These are phyloP conservation scores for Sphenostylis stenocarpa DNA, from an alignment of 306 rosid species.

Conservation along the genomic window DNA sequence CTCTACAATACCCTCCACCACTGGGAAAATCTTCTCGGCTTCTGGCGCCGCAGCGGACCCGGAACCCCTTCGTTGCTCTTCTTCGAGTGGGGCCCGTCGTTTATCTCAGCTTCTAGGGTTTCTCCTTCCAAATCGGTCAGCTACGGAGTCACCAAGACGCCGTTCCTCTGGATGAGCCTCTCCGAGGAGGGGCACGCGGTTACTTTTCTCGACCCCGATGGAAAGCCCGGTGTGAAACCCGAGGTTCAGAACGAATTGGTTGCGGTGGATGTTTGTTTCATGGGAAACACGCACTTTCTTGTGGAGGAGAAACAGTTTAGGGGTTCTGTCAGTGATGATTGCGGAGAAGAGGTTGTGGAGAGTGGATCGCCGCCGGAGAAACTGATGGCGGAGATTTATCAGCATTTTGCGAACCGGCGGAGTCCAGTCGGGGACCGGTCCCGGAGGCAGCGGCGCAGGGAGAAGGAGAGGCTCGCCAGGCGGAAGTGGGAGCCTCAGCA, in stretches of 20 bases:
- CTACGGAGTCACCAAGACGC: constrained; percentile 63
- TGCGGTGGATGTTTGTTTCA: constrained; percentile 62
- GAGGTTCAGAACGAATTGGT: constrained; percentile 48
- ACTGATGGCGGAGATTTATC: constrained; percentile 73
- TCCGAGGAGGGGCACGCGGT: constrained; percentile 63
- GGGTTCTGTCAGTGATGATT: constrained; percentile 53
- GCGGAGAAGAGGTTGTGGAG: constrained; percentile 49
- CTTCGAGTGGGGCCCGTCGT: constrained; percentile 86
- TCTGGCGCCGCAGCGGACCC: constrained; percentile 85
- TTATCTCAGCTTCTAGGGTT: constrained; percentile 62
- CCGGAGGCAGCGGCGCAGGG: constrained; percentile 78
- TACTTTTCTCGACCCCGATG: constrained; percentile 63
- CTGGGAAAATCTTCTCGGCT: constrained; percentile 81
- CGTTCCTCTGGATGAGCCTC: constrained; percentile 64
- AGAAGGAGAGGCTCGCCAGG: constrained; percentile 66
- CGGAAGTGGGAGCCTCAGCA: constrained; percentile 91
- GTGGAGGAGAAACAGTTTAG: constrained; percentile 68
- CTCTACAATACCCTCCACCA: constrained; percentile 67
- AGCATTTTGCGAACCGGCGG: constrained; percentile 79
- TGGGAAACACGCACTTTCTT: constrained; percentile 78
- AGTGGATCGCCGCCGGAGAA: constrained; percentile 72
- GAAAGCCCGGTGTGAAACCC: constrained; percentile 8
- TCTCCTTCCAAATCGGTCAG: constrained; percentile 59
- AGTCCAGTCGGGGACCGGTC: constrained; percentile 74
- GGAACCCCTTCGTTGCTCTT: constrained; percentile 58